Base-by-base conservation (phyloP, 1,139 yeast species). In the Geotrichum restrictum region DNA sequence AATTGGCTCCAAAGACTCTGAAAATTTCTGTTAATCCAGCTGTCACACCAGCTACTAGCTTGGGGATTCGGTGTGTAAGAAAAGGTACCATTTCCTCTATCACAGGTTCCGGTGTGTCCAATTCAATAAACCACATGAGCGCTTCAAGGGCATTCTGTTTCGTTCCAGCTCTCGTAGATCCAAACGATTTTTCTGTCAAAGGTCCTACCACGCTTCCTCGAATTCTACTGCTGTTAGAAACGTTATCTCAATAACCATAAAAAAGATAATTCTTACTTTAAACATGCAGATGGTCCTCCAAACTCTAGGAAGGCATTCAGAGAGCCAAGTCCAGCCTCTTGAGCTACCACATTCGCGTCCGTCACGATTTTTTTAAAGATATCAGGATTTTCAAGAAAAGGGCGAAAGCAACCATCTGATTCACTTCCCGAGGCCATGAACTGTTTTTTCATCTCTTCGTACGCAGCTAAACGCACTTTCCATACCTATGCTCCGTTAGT, bases 341-440 rank as follows among this genome's bases (percentile, higher is more conserved):
- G 96, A 0, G 98, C 96, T 21, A 86, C 95, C 14, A 89, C 97
- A 66, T 93, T 93, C 41, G 85, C 68, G 66, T 93, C 99, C 7
- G 79, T 75, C 11, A 85, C 81, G 38, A 83, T 76, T 60, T 76
- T 77, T 60, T 78, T 82, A 60, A 81, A 70, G 7, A 62, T 49
- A n/a, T 79, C 84, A 1, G 83, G 78, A 54, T 77, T 77, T 21
- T 67, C 65, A 51, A 76, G 59, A 64, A 79, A 82, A 2, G 72
- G 71, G 16, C 69, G 68, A 60, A 82, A 81, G 45, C 83, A 76
- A 1, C 74, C 77, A 57, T 80, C 88, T 11, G 75, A 67, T 54
- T 80, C 85, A 56, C 74, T 75, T 6, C 80, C 74, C 2, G 88
- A 78, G 38, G 68, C 70, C 48, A 79, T 75, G 62, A 88, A 86